Base-by-base conservation (phyloP, 495 filamentous ascomycete species). In the Trichodelitschia bisporula region DNA sequence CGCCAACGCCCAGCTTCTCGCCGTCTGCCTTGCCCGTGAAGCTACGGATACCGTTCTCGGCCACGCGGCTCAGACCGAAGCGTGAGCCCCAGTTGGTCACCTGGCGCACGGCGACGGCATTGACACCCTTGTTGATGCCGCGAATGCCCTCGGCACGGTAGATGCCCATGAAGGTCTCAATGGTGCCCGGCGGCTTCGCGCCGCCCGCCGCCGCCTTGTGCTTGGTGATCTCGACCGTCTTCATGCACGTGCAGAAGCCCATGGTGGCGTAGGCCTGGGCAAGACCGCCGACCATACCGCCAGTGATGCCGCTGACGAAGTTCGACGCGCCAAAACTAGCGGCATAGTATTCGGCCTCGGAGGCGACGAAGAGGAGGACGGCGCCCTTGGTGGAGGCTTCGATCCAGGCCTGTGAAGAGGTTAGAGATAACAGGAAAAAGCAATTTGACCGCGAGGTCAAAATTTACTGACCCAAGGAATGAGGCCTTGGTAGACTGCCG, bases 181-280 rank as follows among this genome's bases (percentile, higher is more conserved):
- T 83, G 32, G 89, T 95, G 44, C 80, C 69, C 2, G 72, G 75
- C 13, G 77, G 77, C 56, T 82, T 79, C 21, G 70, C 64, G 42
- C 86, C 86, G 18, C 59, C 40, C 4, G 78, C 71, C 2, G 83
- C 82, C 47, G 89, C 57, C 64, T 93, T 92, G 61, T 86, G 77
- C 57, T 90, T 82, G 45, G 86, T 97, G 57, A 97, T 97, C 59
- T 95, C 89, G 37, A 93, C 89, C 34, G 86, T 97, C 71, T 97
- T 97, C 86, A 97, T 97, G 66, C 86, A 97, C 23, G 86, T 97
- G 56, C 86, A 97, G 69, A 97, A 97, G 35, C 86, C 86, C 82
- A 97, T 93, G 40, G 86, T 97, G 35, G 86, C 86, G 50, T 97
- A 97, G 19, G 86, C 86, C 58, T 97, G 86, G 28, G 82, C 89